Conservation (phyloP, 805 yeast species). For the Tanozyma kutaoensis region DNA sequence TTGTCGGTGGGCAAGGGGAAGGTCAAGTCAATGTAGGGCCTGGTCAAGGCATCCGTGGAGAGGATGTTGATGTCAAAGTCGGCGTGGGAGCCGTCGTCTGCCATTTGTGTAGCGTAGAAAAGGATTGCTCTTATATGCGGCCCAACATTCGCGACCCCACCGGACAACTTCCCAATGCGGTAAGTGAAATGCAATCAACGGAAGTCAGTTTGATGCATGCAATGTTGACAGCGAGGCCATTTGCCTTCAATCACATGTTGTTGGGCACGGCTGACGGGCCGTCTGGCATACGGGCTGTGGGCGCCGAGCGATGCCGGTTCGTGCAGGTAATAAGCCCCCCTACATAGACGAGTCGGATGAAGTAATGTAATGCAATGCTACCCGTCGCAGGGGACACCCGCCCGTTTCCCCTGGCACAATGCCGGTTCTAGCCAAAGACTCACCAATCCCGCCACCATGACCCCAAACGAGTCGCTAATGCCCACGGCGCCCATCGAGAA, state of each 20-base stretch:
- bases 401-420: too few relatives aligned
- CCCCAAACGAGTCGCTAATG: slow-evolving; percentile 74
- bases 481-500: slow-evolving; percentile 78
- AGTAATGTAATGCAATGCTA: too few relatives aligned
- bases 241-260: too few relatives aligned
- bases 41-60: slow-evolving; percentile 13
- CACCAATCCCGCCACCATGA: slow-evolving; percentile 66
- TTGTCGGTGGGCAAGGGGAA: slow-evolving; percentile 27
- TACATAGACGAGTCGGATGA: too few relatives aligned
- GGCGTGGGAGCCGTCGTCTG: too few relatives aligned
- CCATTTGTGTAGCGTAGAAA: background rate
- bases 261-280: too few relatives aligned
- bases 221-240: background rate
- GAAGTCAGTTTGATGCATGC: background rate
- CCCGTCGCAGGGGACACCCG: too few relatives aligned
- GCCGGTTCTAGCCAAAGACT: slow-evolving; percentile 64
- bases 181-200: background rate
- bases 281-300: too few relatives aligned
- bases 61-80: slow-evolving; percentile 24
- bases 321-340: too few relatives aligned
- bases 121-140: slow-evolving; percentile 1
- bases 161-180: slow-evolving; percentile 1
- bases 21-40: slow-evolving; percentile 18
- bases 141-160: slow-evolving; percentile 2
- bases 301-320: too few relatives aligned